Percentiles rank a stretch among this genome's conserved stretches.
These are phyloP conservation scores for Malbranchea zuffiana DNA, from an alignment of 2,329 filamentous ascomycete species.

Conservation along the genomic window DNA sequence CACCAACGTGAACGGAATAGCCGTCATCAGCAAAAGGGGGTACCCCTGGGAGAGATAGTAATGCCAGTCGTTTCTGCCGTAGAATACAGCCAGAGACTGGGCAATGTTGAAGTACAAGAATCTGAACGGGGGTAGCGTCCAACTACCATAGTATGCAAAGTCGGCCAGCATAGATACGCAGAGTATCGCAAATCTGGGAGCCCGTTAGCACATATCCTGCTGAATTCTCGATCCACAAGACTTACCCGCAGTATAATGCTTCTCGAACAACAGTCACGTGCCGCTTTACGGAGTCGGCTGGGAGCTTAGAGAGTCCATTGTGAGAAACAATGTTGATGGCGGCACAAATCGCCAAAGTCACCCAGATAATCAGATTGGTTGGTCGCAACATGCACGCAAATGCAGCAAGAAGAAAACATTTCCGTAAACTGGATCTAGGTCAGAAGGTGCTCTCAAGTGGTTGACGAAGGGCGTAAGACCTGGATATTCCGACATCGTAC, in stretches of 20 bases:
- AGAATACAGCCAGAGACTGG: conserved; percentile 81
- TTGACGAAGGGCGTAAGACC: too few species aligned
- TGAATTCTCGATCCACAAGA: conserved; percentile 2
- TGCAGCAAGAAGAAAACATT: conserved; percentile 64
- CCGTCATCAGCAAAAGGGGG: conserved; percentile 73
- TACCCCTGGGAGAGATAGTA: conserved; percentile 89
- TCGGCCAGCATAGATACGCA: conserved; percentile 57
- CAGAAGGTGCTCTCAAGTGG: too few species aligned
- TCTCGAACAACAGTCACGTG: conserved; percentile 49
- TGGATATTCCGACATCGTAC: too few species aligned
- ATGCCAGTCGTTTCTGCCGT: conserved; percentile 79
- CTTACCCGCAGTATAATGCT: conserved; percentile 47
- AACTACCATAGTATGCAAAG: conserved; percentile 66
- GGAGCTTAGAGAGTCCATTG: neutral
- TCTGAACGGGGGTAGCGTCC: conserved; percentile 78
- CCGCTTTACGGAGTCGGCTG: conserved; percentile 16
- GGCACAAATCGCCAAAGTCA: conserved; percentile 49
- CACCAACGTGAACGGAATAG: conserved; percentile 61
- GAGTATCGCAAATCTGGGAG: conserved; percentile 40
- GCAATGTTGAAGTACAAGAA: conserved; percentile 87
- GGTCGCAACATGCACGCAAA: conserved; percentile 76
- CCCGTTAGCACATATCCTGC: neutral
- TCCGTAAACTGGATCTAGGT: too few species aligned
- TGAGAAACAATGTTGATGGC: conserved; percentile 26
- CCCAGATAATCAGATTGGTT: conserved; percentile 82